Base-by-base conservation (phyloP, 202 grass and related monocot genomes). In the Dendrocalamus latiflorus region DNA sequence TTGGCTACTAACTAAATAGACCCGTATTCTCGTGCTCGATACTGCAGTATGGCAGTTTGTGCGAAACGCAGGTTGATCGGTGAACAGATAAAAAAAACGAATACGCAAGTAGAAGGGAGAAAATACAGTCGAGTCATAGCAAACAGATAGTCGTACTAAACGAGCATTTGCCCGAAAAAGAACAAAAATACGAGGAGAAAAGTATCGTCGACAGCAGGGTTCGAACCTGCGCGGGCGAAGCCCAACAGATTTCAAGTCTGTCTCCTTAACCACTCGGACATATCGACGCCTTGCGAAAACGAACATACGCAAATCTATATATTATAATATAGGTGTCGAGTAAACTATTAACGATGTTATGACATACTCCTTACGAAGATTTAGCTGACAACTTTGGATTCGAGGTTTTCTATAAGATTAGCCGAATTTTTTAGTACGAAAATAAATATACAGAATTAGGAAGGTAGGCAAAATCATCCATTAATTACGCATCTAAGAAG, bases 161-260 rank as follows among this genome's bases (percentile, higher is more conserved):
- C 49, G 49, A 15, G 41, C 41, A 42, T 9, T 3, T 33, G 30
- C 30, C 2, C 1, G 30, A 33, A 33, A 33, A 33, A 33, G 3
- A 33, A 33, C n/a, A n/a, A n/a, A 34, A 34, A 34, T 5, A 5
- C 33, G 2, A 39, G 8, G 38, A 39, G 3, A 41, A 41, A 39
- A 39, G 37, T 0, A 39, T 39, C 90, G 87, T 88, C 90, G 87
- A 94, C 87, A 94, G 87, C 87, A 94, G 89, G 89, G 92, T 86
- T 94, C 89, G 85, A 94, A 94, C 90, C 93, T 94, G 90, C 87
- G 85, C 90, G 93, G 87, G 90, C 93, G 75, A 11, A 84, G 82
- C 93, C 90, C 93, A 92, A 94, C 90, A 94, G 93, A 94, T 92
- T 92, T 92, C 87, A 92, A 94, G 93, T 94, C 87, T 92, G 93